Base-by-base conservation (phyloP, 1,284 basidiomycete genomes). In the Fistulinella cinereoalba region DNA sequence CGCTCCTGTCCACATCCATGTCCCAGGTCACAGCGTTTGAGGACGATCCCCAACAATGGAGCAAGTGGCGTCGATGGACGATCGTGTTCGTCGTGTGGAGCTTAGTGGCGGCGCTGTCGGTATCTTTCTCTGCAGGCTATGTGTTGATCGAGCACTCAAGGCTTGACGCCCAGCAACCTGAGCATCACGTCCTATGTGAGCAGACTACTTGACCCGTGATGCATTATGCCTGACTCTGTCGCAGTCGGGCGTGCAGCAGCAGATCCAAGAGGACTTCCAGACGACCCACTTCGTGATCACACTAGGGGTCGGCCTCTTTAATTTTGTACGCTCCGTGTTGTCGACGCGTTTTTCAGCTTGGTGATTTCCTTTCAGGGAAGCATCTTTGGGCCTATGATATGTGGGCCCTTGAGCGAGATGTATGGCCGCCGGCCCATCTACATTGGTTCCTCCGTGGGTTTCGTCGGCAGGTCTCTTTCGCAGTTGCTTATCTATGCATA, bases 191-290 rank as follows among this genome's bases (percentile, higher is more conserved):
- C 56, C 39, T 64, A 58, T 37, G 60, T 62, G 44, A 53, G 60
- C 28, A 24, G 8, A 44, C 8, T 18, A 23, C 27, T 25, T 18
- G 10, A 23, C 28, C 21, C 24, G 4, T 15, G 28, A 36, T 47
- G 19, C 28, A 23, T 28, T 8, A 16, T 33, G 6, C 16, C 33
- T 54, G 27, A 49, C 42, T 28, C 15, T 16, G 12, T n/a, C 24
- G 23, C 24, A 62, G 57, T 64, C 56, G 15, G 57, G 60, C 22
- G 54, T 64, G 41, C 58, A 64, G 23, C 49, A 56, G 8, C 57
- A 62, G 32, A 56, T 64, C 24, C 57, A 53, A 39, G 50, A 58
- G 8, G 37, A 64, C 28, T 58, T 64, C 18, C 49, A 50, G 13
- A 48, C 51, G 11, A 50, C 57, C 1, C 39, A 50, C 6, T 46